A percentile compares a stretch with the other conserved stretches of the same genome.
Evolutionary conservation across 1,284 basidiomycete genomes (phyloP).

Genomic region (Boletus smithii): DNA sequence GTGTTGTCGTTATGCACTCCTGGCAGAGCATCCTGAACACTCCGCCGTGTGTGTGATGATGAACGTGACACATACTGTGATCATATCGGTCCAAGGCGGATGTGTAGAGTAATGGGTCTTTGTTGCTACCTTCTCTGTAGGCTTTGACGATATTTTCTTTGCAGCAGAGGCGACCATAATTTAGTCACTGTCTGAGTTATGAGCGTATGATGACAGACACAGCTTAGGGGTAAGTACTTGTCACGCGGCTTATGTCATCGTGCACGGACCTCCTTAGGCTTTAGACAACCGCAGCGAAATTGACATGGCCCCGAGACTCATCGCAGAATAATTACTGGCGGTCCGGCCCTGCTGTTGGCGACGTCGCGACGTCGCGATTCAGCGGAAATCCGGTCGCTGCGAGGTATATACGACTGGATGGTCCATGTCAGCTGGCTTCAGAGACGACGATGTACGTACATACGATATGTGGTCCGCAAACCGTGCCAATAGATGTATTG

Average conservation of each 20-base stretch:
- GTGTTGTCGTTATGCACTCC: constrained; percentile 69
- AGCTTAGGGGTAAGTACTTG: too few relatives aligned
- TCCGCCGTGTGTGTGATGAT: neutral
- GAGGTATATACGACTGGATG: too few relatives aligned
- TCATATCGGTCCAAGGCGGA: constrained; percentile 63
- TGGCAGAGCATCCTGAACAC: constrained; percentile 23
- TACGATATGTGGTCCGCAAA: too few relatives aligned
- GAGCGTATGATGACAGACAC: too few relatives aligned
- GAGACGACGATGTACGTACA: neutral
- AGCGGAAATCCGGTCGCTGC: too few relatives aligned
- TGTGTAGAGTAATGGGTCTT: constrained; percentile 24
- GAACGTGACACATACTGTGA: constrained; percentile 41
- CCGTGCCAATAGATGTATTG: too few relatives aligned
- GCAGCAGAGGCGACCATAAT: constrained; percentile 31
- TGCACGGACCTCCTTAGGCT: constrained; percentile 5
- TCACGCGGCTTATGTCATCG: constrained; percentile 16
- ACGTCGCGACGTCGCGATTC: too few relatives aligned
- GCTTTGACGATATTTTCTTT: constrained; percentile 23
- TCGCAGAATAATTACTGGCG: too few relatives aligned
- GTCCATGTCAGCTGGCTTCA: neutral
- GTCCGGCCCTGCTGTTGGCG: too few relatives aligned
- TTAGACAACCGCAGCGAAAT: too few relatives aligned
- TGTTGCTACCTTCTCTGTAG: neutral
- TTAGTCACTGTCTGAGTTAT: neutral
- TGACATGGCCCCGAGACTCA: too few relatives aligned